Conservation (phyloP, 306 rosid genomes). For the Acacia crassicarpa region DNA sequence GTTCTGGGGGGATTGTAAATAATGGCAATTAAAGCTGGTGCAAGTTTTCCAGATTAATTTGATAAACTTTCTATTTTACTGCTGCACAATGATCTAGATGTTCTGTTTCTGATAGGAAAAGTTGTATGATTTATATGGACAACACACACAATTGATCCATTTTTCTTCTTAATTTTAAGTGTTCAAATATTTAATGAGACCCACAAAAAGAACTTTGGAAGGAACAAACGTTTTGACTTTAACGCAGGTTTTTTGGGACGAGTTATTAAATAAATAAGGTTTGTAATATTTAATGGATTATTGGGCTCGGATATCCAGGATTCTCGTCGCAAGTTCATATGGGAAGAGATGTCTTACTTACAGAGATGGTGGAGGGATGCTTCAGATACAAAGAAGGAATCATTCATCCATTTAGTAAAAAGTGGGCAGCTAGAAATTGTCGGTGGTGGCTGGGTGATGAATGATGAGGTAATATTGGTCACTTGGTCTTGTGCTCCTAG, state of each 20-base stretch:
- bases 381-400: slow-evolving; percentile 59
- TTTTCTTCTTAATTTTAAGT: not conserved
- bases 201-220: not conserved
- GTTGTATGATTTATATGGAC: not conserved
- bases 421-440: slow-evolving; percentile 96
- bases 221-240: slow-evolving; percentile 5
- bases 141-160: not conserved
- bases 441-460: slow-evolving; percentile 99
- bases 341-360: slow-evolving; percentile 99
- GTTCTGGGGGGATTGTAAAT: not conserved
- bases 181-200: not conserved
- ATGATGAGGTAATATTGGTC: slow-evolving; percentile 81
- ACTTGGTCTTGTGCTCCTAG: slow-evolving; percentile 19
- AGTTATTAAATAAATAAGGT: slow-evolving; percentile 5
- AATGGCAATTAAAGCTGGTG: not conserved
- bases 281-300: slow-evolving; percentile 21
- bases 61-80: not conserved
- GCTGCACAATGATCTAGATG: not conserved
- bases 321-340: slow-evolving; percentile 82
- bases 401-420: slow-evolving; percentile 64
- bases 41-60: not conserved
- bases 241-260: not conserved
- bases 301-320: slow-evolving; percentile 57
- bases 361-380: slow-evolving; percentile 99
- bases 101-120: not conserved